These are phyloP conservation scores for Gamarada debralockiae DNA, from an alignment of 495 filamentous ascomycete species.

Conservation along the genomic window DNA sequence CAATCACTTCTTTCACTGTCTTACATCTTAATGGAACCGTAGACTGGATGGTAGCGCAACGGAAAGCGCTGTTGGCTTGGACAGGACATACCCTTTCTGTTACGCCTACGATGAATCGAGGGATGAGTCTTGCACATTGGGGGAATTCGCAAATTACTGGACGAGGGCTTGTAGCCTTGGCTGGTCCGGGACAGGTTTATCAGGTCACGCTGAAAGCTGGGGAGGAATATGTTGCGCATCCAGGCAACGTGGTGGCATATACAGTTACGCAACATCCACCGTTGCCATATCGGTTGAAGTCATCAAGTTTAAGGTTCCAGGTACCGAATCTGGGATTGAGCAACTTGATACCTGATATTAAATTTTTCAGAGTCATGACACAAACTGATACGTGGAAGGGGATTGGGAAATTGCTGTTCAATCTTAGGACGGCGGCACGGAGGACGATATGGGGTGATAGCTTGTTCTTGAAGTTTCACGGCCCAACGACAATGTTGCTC, in stretches of 20 bases:
- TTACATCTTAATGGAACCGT: slow-evolving; percentile 89
- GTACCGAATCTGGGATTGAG: slow-evolving; percentile 60
- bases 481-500: slow-evolving; percentile 78
- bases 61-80: slow-evolving; percentile 87
- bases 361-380: slow-evolving; percentile 68
- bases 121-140: slow-evolving; percentile 81
- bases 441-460: slow-evolving; percentile 91
- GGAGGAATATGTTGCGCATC: slow-evolving; percentile 86
- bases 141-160: slow-evolving; percentile 85
- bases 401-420: slow-evolving; percentile 55
- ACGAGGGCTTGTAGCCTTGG: slow-evolving; percentile 78
- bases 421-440: slow-evolving; percentile 66
- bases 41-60: slow-evolving; percentile 91
- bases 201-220: slow-evolving; percentile 70
- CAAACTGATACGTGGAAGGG: slow-evolving; percentile 66
- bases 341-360: slow-evolving; percentile 52
- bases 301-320: slow-evolving; percentile 71
- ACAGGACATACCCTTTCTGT: slow-evolving; percentile 83
- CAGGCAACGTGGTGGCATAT: slow-evolving; percentile 86
- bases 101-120: slow-evolving; percentile 67
- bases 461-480: slow-evolving; percentile 84
- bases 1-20: slow-evolving; percentile 77
- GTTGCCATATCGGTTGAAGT: slow-evolving; percentile 78
- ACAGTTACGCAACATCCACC: slow-evolving; percentile 69
- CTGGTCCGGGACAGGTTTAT: slow-evolving; percentile 82